Evolutionary conservation across 2,329 filamentous ascomycete genomes (phyloP).

Genomic region (Penicillium nordicum): DNA sequence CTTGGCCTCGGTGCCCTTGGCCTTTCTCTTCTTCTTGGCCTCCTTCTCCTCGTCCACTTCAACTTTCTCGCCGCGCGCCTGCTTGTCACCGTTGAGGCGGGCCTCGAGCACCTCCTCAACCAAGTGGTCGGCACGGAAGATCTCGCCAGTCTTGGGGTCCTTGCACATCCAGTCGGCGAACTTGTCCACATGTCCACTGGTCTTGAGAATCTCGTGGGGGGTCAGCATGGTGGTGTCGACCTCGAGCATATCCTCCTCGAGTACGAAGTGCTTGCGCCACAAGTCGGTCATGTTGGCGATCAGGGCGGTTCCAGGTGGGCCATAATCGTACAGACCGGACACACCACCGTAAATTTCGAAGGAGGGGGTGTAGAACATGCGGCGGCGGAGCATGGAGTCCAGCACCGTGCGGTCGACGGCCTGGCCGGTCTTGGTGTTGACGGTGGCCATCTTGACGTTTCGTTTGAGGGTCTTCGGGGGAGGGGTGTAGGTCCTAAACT

Average conservation of each 20-base stretch:
- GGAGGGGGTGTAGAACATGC: slow-evolving; percentile 90
- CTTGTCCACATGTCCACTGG: slow-evolving; percentile 93
- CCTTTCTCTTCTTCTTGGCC: slow-evolving; percentile 85
- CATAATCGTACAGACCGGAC: slow-evolving; percentile 88
- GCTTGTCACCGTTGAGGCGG: slow-evolving; percentile 83
- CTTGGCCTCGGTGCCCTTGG: slow-evolving; percentile 70
- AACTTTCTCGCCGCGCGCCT: slow-evolving; percentile 77
- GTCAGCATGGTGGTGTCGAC: slow-evolving; percentile 93
- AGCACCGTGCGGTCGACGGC: slow-evolving; percentile 78
- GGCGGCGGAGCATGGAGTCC: slow-evolving; percentile 80
- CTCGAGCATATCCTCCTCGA: slow-evolving; percentile 93
- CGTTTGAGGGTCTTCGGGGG: slow-evolving; percentile 33
- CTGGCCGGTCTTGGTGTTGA: slow-evolving; percentile 82
- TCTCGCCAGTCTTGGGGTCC: slow-evolving; percentile 95
- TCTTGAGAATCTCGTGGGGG: slow-evolving; percentile 90
- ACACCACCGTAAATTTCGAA: slow-evolving; percentile 95
- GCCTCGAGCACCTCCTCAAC: slow-evolving; percentile 91
- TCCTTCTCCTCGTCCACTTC: slow-evolving; percentile 69
- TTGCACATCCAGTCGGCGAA: slow-evolving; percentile 99
- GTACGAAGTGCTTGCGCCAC: slow-evolving; percentile 91
- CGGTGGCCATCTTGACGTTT: slow-evolving; percentile 52
- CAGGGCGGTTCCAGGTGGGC: slow-evolving; percentile 79
- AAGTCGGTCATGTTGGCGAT: slow-evolving; percentile 83
- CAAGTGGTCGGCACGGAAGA: slow-evolving; percentile 91
- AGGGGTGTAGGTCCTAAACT: slow-evolving; percentile 42